Evolutionary conservation across 2,329 filamentous ascomycete species (phyloP), one percentile per base, ranked within the genome.

Genomic region (Beauveria australis): DNA sequence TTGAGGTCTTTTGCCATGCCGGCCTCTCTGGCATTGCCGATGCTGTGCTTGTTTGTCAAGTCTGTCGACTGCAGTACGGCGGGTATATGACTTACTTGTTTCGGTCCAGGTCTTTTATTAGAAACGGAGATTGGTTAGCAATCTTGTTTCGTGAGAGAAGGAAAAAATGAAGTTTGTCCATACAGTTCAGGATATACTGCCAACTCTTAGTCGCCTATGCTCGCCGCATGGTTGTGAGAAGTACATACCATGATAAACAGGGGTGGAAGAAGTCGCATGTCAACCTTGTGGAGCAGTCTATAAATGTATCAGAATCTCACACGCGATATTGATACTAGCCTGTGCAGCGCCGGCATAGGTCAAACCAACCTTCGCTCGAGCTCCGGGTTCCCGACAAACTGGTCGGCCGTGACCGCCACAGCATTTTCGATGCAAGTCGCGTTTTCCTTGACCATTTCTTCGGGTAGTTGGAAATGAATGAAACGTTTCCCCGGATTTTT

Each of bases 21-120:
- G 9, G 62, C 59, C 22, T 59, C 52, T 48, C 55, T 61, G 18
- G 62, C 62, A 55, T 63, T 63, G 28, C 61, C 61, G 40, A 60
- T 60, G 40, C 61, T 62, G 48, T 14, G 22, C 1, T 40, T 19
- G 37, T 59, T 28, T 53, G 56, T 52, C 12, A 19, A 24, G 46
- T 14, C 43, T 40, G 33, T n/a, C n/a, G 2, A 8, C 2, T 28
- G 40, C 37, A 10, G n/a, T 26, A 26, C 40, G 30, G 12, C 28
- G 19, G 40, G 16, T 19, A 46, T 47, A 37, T 7, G 43, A n/a
- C 53, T 43, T 9, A 55, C 53, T 55, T 55, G 53, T 55, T 55
- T 26, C 53, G 22, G 26, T 55, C 47, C 24, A 49, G 24, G 8
- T 49, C 47, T 49, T 49, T 3, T 14, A n/a, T 26, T 9, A 8